A percentile compares a stretch with the other conserved stretches of the same genome.
Conservation (phyloP, 768 basidiomycete species). For the Gloeopeniophorella convolvens region DNA sequence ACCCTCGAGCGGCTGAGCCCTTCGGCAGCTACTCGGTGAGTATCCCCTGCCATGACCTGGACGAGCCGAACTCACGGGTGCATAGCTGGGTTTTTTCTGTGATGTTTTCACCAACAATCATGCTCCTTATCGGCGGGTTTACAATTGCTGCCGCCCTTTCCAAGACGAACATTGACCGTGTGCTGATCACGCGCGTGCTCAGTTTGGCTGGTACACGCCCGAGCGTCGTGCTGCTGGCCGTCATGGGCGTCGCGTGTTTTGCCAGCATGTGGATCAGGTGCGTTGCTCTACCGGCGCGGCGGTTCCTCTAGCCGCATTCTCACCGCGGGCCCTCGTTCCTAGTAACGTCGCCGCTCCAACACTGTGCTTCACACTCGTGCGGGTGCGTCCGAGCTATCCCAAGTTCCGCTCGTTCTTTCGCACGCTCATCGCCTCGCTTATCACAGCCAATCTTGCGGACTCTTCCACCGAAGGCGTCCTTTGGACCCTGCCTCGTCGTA, state of each 20-base stretch:
- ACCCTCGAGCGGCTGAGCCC: constrained; percentile 47
- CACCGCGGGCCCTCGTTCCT: not conserved
- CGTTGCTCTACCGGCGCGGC: not conserved
- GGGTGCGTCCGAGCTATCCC: constrained; percentile 42
- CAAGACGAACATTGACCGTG: constrained; percentile 91
- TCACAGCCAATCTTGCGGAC: constrained; percentile 86
- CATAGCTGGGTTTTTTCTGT: constrained; percentile 81
- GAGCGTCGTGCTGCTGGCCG: constrained; percentile 78
- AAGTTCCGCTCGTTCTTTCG: constrained; percentile 6
- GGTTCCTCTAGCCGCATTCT: not conserved
- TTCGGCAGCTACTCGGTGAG: constrained; percentile 76
- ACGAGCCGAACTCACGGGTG: constrained; percentile 1
- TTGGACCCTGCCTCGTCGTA: constrained; percentile 89
- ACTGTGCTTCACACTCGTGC: constrained; percentile 91
- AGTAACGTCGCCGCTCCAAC: constrained; percentile 98
- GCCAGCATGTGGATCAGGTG: constrained; percentile 99
- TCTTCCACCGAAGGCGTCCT: constrained; percentile 77
- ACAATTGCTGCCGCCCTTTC: constrained; percentile 94
- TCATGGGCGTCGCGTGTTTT: constrained; percentile 96
- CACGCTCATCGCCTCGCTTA: constrained; percentile 3
- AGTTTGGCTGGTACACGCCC: constrained; percentile 87
- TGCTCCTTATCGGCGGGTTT: constrained; percentile 97
- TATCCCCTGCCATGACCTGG: constrained; percentile 10
- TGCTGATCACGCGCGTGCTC: constrained; percentile 85
- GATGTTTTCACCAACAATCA: constrained; percentile 98